Percentiles rank a stretch among this genome's conserved stretches.
phyloP scores from a whole-genome alignment of 352 stramenopile species.

The Phytophthora pluvialis region DNA sequence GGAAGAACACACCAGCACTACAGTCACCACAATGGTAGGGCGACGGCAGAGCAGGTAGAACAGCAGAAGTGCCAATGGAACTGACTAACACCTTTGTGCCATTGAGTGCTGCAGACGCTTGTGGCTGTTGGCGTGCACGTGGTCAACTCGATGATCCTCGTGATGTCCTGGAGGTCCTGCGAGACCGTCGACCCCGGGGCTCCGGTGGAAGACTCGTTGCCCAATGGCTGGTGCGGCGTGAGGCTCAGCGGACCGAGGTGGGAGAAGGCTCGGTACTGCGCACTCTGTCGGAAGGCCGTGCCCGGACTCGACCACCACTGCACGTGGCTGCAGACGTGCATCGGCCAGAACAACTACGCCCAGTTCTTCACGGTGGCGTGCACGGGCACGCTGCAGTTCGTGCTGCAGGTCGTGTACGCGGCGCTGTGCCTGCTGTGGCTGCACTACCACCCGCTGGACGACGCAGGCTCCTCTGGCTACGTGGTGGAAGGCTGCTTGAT shows the following conservation, averaged over 20 bases:
- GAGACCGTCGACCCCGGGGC: slow-evolving; percentile 70
- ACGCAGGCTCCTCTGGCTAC: slow-evolving; percentile 33
- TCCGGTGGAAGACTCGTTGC: slow-evolving; percentile 40
- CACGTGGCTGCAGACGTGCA: slow-evolving; percentile 89
- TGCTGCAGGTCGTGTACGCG: slow-evolving; percentile 64
- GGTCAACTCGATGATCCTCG: slow-evolving; percentile 50
- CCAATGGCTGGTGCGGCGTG: slow-evolving; percentile 73
- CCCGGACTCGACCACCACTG: slow-evolving; percentile 88
- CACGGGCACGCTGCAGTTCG: slow-evolving; percentile 70
- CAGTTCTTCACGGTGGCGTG: slow-evolving; percentile 88
- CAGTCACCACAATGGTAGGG: slow-evolving; percentile 35
- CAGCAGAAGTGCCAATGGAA: neutral
- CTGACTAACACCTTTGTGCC: neutral
- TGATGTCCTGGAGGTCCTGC: slow-evolving; percentile 74
- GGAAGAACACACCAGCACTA: slow-evolving; percentile 21
- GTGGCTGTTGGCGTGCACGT: slow-evolving; percentile 62
- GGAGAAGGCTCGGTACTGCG: slow-evolving; percentile 85
- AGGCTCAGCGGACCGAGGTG: slow-evolving; percentile 70
- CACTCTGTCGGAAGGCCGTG: slow-evolving; percentile 78
- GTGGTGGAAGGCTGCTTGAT: slow-evolving; percentile 57
- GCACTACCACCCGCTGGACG: slow-evolving; percentile 32
- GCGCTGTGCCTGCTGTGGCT: slow-evolving; percentile 63
- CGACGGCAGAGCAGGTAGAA: neutral
- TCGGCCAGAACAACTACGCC: slow-evolving; percentile 84
- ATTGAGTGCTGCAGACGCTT: slow-evolving; percentile 43